Evolutionary conservation across 257 asterid species (phyloP), one percentile per base, ranked within the genome.

Genomic region (Solanum arcanum): DNA sequence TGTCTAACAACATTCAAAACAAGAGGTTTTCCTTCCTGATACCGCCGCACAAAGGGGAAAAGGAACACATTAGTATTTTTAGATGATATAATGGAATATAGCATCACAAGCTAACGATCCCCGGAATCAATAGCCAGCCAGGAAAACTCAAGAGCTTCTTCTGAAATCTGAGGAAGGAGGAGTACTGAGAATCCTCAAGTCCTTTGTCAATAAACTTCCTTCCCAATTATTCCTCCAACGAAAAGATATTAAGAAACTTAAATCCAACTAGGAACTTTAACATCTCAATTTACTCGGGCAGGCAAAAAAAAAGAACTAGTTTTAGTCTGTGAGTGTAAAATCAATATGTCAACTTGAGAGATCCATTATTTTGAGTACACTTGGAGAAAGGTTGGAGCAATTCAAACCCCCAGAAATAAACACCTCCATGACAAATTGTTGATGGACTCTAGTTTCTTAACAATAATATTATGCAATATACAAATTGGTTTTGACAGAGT

Each of bases 21-120:
- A 86, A 97, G 99, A 89, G 99, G 99, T 87, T 95, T 97, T 66
- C 99, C 99, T 93, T 97, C 99, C 98, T 97, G 94, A 86, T 77
- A 52, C 62, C 81, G 31, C 86, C 78, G 10, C 69, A 89, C 44
- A 69, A 69, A 80, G 21, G 59, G 21, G 44, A 73, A 39, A 70
- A 72, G 29, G 23, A 76, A 47, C 31, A 47, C 21, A 20, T 72
- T 77, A 86, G 87, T 31, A 12, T 29, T 86, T 21, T 60, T 46
- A 46, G 70, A 12, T 70, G 73, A 37, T 46, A 21, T 37, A 13
- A 31, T 86, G 37, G 23, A 46, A 47, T 20, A 86, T 31, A 23
- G 46, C 73, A 86, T 29, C 47, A 42, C 62, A 69, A 31, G 35
- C 46, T 12, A 72, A 27, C 25, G 33, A 59, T 39, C 20, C 52